Percentiles rank a stretch among this genome's conserved stretches.
Conservation (phyloP, 345 rosid species). For the Sisymbrium irio region DNA sequence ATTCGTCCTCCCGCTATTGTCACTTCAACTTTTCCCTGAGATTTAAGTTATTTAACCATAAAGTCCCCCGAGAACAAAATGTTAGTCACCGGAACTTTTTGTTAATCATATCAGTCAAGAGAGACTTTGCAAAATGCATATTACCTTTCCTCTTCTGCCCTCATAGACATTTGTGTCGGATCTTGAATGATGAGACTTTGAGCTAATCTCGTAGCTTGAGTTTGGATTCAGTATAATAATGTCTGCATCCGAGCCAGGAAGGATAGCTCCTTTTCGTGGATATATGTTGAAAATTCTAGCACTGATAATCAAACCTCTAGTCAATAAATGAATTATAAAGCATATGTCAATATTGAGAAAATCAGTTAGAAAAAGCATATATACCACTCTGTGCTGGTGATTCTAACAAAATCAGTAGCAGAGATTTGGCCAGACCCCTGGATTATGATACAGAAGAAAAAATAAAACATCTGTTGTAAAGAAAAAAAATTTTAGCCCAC, state of each 20-base stretch:
- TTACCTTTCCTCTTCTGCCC: slow-evolving; percentile 79
- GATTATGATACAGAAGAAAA: slow-evolving; percentile 5
- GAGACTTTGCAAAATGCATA: neutral
- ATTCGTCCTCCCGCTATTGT: slow-evolving; percentile 85
- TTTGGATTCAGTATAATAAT: slow-evolving; percentile 87
- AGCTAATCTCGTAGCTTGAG: slow-evolving; percentile 67
- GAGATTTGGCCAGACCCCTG: slow-evolving; percentile 83
- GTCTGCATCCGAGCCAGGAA: slow-evolving; percentile 95
- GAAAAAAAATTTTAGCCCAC: neutral
- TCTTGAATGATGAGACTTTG: slow-evolving; percentile 80
- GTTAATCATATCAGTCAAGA: neutral
- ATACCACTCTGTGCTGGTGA: slow-evolving; percentile 87
- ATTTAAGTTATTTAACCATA: slow-evolving; percentile 1
- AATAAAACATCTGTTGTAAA: neutral
- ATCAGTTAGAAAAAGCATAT: neutral
- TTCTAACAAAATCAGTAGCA: slow-evolving; percentile 60
- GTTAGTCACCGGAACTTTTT: neutral
- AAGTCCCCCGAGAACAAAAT: neutral
- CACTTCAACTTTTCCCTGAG: slow-evolving; percentile 92
- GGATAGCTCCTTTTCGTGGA: slow-evolving; percentile 93
- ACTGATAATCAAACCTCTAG: slow-evolving; percentile 38
- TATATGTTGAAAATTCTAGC: slow-evolving; percentile 90
- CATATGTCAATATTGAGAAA: neutral
- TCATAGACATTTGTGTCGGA: slow-evolving; percentile 85
- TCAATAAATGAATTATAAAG: neutral